Evolutionary conservation across 257 asterid species (phyloP).

Genomic region (Solanum medicagineum): DNA sequence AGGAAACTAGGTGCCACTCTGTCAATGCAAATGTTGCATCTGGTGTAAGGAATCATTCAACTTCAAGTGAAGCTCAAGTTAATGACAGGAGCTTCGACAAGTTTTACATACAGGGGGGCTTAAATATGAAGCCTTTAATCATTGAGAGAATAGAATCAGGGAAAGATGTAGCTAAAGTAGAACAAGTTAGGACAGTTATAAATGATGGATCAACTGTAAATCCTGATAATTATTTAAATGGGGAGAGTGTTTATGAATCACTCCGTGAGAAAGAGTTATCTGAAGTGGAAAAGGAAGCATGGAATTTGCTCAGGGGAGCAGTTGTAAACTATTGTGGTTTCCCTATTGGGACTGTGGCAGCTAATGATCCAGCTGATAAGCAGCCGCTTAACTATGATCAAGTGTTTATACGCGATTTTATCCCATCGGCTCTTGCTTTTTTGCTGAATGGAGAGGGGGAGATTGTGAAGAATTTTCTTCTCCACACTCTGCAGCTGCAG

Average conservation of each 20-base stretch:
- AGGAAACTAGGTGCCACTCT: constrained; percentile 4
- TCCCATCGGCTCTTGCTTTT: constrained; percentile 78
- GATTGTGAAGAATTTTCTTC: constrained; percentile 64
- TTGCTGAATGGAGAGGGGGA: constrained; percentile 71
- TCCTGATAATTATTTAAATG: constrained; percentile 2
- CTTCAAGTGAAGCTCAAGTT: constrained; percentile 37
- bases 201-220: constrained; percentile 13
- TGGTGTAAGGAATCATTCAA: constrained; percentile 46
- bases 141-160: constrained; percentile 28
- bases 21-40: constrained; percentile 50
- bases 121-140: constrained; percentile 45
- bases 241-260: constrained; percentile 17
- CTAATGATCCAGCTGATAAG: constrained; percentile 55
- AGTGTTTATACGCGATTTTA: constrained; percentile 73
- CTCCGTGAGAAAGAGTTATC: constrained; percentile 21
- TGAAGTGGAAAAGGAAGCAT: constrained; percentile 59
- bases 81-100: constrained; percentile 42
- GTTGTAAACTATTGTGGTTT: constrained; percentile 52
- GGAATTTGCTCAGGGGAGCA: constrained; percentile 58
- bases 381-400: constrained; percentile 63
- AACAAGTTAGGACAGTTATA: background rate
- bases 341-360: constrained; percentile 76
- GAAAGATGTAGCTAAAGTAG: constrained; percentile 11
- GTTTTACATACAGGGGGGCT: constrained; percentile 49
- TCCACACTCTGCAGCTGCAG: constrained; percentile 77